These are phyloP conservation scores for Glycine latifolia DNA, from an alignment of 306 rosid species.

Conservation along the genomic window DNA sequence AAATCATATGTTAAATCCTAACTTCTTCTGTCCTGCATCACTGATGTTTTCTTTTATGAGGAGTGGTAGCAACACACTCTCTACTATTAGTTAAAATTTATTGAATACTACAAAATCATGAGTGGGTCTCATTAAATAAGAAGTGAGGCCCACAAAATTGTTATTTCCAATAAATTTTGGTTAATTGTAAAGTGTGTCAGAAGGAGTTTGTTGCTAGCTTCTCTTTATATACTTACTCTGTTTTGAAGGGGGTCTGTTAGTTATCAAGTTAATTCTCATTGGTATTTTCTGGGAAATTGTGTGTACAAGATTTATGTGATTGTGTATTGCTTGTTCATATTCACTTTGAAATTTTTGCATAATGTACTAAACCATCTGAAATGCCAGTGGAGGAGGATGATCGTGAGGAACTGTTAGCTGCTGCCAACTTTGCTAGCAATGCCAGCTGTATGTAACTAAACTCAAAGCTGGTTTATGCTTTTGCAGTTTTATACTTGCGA, in stretches of 20 bases:
- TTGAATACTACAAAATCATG: background rate
- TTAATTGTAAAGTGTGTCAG: background rate
- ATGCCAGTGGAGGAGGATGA: constrained; percentile 80
- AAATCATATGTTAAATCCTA: too few species aligned
- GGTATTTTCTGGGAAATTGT: constrained; percentile 30
- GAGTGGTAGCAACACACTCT: too few species aligned
- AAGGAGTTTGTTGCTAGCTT: background rate
- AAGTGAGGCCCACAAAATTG: background rate
- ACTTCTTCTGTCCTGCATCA: too few species aligned
- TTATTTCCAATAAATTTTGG: background rate
- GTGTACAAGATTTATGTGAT: constrained; percentile 25
- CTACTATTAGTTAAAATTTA: background rate
- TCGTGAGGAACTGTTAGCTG: constrained; percentile 72
- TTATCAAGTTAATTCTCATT: constrained; percentile 10
- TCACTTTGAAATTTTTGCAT: constrained; percentile 27
- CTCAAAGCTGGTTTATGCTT: constrained; percentile 29
- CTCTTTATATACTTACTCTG: constrained; percentile 10
- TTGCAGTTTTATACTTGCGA: constrained; percentile 12
- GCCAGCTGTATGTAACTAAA: constrained; percentile 69
- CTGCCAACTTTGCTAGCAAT: constrained; percentile 75
- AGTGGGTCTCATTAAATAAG: background rate
- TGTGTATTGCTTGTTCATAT: constrained; percentile 13
- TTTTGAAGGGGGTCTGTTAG: constrained; percentile 21
- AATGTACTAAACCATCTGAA: constrained; percentile 44
- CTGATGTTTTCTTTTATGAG: too few species aligned